Evolutionary conservation across 257 asterid genomes (phyloP), one percentile per base, ranked within the genome.

Genomic region (Solanum ahanhuiri): DNA sequence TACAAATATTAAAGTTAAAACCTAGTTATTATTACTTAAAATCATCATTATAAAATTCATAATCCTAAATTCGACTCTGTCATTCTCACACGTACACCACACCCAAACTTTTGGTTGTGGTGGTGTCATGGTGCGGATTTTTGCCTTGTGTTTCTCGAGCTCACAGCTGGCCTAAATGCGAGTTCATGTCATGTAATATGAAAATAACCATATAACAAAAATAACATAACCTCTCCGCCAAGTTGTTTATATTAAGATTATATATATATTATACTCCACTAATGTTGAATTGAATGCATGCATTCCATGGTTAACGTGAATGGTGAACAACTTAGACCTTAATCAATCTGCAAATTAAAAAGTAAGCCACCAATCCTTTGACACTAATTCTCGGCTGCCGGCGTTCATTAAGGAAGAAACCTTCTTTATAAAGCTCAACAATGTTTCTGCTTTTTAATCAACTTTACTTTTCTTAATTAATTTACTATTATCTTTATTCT

Each of bases 311-410:
- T 79, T 54, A 43, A 79, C 66, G 84, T 79, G 82, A 73, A 89
- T 57, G 73, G 14, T 69, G 82, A 79, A 57, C 89, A 86, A 83
- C 89, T 84, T 81, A 87, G 43, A 66, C 41, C 88, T 54, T 58
- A 69, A 86, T 82, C 72, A 72, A 84, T 43, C 25, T 43, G 64
- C 64, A 43, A 75, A 41, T 76, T 51, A 85, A 71, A 70, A 70
- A 72, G 85, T 63, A 85, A 82, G 86, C 88, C 82, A 82, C 90
- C 91, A 88, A 88, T 88, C 63, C 87, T 86, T 89, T 88, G 89
- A 88, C 89, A 20, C 18, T 79, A 45, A 66, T 81, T 51, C 45
- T 45, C 71, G 12, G 28, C 15, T 22, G 51, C 39, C 67, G 73
- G 41, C 77, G 83, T 88, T 87, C 88, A 87, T 73, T 37, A 48